These are phyloP conservation scores for Carpinus fangiana DNA, from an alignment of 306 rosid species.

Conservation along the genomic window DNA sequence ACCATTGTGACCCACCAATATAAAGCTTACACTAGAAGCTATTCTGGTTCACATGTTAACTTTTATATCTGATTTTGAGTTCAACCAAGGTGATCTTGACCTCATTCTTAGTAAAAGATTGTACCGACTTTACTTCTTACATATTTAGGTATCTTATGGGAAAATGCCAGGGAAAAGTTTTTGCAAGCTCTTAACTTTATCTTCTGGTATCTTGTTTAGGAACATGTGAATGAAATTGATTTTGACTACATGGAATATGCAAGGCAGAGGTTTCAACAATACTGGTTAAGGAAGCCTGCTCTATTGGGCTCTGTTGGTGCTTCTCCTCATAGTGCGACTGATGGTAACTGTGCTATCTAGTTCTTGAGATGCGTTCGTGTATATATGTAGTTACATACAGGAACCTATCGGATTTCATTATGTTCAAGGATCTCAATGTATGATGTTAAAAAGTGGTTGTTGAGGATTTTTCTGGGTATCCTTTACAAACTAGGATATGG, in stretches of 20 bases:
- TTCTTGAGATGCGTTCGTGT: neutral
- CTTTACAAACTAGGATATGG: too few species aligned
- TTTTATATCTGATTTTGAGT: neutral
- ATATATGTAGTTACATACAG: neutral
- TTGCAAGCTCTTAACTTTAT: neutral
- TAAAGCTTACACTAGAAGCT: neutral
- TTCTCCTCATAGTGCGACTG: slow-evolving; percentile 33
- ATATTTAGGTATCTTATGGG: neutral
- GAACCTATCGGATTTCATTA: neutral
- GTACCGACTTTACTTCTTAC: neutral
- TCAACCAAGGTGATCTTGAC: neutral
- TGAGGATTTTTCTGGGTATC: neutral
- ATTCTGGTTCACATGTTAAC: neutral
- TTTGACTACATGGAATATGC: slow-evolving; percentile 85
- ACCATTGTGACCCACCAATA: neutral
- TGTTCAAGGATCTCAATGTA: neutral
- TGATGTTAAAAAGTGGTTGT: neutral
- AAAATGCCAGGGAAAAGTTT: neutral
- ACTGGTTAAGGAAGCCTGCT: slow-evolving; percentile 65
- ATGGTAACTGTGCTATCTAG: slow-evolving; percentile 36
- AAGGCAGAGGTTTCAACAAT: slow-evolving; percentile 74
- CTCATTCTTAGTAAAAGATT: neutral
- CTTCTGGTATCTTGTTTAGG: slow-evolving; percentile 42
- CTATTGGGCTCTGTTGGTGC: slow-evolving; percentile 50
- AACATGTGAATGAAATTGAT: slow-evolving; percentile 76